These are phyloP conservation scores for Hylodesmum podocarpum DNA, from an alignment of 306 rosid species.

Conservation along the genomic window DNA sequence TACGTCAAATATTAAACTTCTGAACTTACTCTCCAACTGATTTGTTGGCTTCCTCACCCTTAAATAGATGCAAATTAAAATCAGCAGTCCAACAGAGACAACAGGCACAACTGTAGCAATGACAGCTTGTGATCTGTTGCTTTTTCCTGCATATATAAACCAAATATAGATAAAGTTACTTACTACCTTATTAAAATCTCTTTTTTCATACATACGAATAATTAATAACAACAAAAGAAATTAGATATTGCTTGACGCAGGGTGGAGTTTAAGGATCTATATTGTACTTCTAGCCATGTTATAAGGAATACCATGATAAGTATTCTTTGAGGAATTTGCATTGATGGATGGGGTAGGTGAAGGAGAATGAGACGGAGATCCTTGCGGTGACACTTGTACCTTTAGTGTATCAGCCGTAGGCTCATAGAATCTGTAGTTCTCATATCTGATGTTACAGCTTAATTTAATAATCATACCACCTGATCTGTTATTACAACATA, in stretches of 20 bases:
- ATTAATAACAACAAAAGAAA: too few relatives aligned
- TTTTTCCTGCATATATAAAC: conserved; percentile 38
- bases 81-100: conserved; percentile 22
- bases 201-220: too few relatives aligned
- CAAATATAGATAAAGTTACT: too few relatives aligned
- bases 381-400: not conserved
- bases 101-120: too few relatives aligned
- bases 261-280: not conserved
- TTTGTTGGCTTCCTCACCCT: conserved; percentile 22
- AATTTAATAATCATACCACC: conserved; percentile 2
- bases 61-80: conserved; percentile 28
- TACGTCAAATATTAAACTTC: not conserved
- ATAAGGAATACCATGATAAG: not conserved
- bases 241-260: not conserved
- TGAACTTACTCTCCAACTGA: conserved; percentile 23
- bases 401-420: not conserved
- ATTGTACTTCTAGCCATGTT: not conserved
- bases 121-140: not conserved
- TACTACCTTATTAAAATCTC: too few relatives aligned
- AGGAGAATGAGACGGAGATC: conserved; percentile 2
- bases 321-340: not conserved
- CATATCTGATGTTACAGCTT: conserved; percentile 36
- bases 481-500: not conserved
- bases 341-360: not conserved
- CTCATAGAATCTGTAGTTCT: not conserved